A percentile compares a stretch with the other conserved stretches of the same genome.
These are phyloP conservation scores for Magnusiomyces sp. DNA, from an alignment of 1,139 yeast species.

Conservation along the genomic window DNA sequence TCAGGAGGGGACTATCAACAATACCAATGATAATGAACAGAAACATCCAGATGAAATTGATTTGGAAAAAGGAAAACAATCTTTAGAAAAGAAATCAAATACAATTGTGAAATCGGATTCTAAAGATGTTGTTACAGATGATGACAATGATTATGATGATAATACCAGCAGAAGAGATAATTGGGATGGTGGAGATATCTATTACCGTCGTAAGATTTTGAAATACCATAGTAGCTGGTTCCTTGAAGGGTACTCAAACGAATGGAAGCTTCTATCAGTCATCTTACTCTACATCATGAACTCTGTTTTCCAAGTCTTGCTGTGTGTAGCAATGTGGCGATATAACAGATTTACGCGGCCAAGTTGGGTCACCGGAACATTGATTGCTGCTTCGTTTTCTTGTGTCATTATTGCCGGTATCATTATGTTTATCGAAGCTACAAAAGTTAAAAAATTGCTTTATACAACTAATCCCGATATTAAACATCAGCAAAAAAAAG, in stretches of 20 bases:
- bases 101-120: too few species aligned
- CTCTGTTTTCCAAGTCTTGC: constrained; percentile 18
- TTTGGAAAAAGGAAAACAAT: too few species aligned
- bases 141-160: too few species aligned
- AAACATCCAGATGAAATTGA: too few species aligned
- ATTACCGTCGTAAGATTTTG: constrained; percentile 7
- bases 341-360: constrained; percentile 20
- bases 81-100: too few species aligned
- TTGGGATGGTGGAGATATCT: not conserved
- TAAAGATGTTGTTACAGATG: too few species aligned
- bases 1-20: too few species aligned
- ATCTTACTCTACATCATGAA: constrained; percentile 17
- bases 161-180: too few species aligned
- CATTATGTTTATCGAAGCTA: constrained; percentile 13
- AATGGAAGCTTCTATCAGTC: constrained; percentile 17
- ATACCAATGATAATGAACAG: too few species aligned
- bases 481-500: not conserved
- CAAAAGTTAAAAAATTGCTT: constrained; percentile 6
- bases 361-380: constrained; percentile 19
- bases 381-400: constrained; percentile 18
- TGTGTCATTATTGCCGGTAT: constrained; percentile 14
- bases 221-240: constrained; percentile 18
- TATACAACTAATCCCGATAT: not conserved
- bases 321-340: constrained; percentile 20
- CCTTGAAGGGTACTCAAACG: constrained; percentile 14